These are phyloP conservation scores for Tetragonia tetragonoides DNA, from an alignment of 148 eudicot genomes.

Conservation along the genomic window DNA sequence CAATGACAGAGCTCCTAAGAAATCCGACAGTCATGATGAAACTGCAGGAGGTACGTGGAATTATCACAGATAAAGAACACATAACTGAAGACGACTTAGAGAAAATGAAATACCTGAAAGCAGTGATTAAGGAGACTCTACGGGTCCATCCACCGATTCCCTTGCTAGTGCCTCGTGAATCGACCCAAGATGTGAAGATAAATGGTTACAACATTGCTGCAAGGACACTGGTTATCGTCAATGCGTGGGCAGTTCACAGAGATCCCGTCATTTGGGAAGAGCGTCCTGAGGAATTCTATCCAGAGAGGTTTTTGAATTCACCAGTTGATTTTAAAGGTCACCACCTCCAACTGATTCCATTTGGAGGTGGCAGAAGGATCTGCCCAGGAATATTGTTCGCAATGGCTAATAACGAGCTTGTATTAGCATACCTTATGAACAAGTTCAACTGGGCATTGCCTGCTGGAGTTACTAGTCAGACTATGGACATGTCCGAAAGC, in stretches of 20 bases:
- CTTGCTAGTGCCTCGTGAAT: conserved; percentile 19
- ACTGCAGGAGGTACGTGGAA: conserved; percentile 11
- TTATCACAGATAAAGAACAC: neutral
- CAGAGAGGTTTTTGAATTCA: conserved; percentile 38
- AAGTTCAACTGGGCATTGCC: conserved; percentile 31
- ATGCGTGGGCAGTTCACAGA: conserved; percentile 34
- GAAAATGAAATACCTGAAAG: conserved; percentile 20
- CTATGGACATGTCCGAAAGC: conserved; percentile 28
- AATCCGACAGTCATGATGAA: conserved; percentile 26
- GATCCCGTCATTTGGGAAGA: conserved; percentile 33
- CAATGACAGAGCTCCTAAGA: conserved; percentile 35
- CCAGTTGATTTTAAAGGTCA: conserved; percentile 27
- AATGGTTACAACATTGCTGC: conserved; percentile 32
- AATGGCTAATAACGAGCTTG: conserved; percentile 21
- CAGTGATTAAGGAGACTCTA: conserved; percentile 30
- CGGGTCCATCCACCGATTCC: conserved; percentile 31
- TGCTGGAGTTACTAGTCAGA: conserved; percentile 9
- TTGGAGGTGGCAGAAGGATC: conserved; percentile 38
- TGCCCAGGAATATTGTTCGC: conserved; percentile 41
- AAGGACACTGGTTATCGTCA: conserved; percentile 28
- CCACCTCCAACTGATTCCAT: conserved; percentile 33
- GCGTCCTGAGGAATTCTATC: conserved; percentile 29
- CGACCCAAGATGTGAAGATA: conserved; percentile 14
- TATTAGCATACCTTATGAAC: conserved; percentile 28
- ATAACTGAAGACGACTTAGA: conserved; percentile 20